Evolutionary conservation across 1,284 basidiomycete genomes (phyloP).

Genomic region (Testicularia cyperi): DNA sequence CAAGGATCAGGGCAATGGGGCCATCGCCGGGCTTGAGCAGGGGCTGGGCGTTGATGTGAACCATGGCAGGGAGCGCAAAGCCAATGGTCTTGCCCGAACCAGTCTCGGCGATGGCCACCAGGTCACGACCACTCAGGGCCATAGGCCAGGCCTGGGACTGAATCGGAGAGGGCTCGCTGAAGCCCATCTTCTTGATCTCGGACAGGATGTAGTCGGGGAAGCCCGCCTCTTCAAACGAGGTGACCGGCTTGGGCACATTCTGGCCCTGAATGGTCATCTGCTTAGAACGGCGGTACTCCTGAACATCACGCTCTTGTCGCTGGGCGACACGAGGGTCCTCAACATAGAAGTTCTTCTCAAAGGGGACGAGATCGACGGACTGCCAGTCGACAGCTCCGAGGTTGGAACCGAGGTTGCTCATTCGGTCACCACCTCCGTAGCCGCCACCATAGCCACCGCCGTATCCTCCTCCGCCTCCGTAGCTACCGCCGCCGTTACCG

Average conservation of each 20-base stretch:
- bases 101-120: conserved; percentile 81
- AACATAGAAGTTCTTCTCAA: conserved; percentile 88
- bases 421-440: conserved; percentile 69
- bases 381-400: conserved; percentile 85
- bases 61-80: conserved; percentile 96
- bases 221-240: conserved; percentile 88
- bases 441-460: conserved; percentile 33
- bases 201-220: conserved; percentile 94
- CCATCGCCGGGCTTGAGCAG: conserved; percentile 90
- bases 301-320: conserved; percentile 80
- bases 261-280: conserved; percentile 91
- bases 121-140: conserved; percentile 88
- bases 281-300: conserved; percentile 79
- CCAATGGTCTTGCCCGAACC: conserved; percentile 76
- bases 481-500: conserved; percentile 63
- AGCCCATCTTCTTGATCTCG: conserved; percentile 91
- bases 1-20: conserved; percentile 92
- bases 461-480: conserved; percentile 17
- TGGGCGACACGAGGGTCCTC: conserved; percentile 83
- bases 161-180: conserved; percentile 84
- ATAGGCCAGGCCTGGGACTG: conserved; percentile 99
- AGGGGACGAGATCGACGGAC: conserved; percentile 69
- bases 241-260: conserved; percentile 83
- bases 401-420: conserved; percentile 79
- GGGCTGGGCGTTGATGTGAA: conserved; percentile 99